Evolutionary conservation across 2,329 filamentous ascomycete genomes (phyloP).

Genomic region (Aureobasidium melanogenum): DNA sequence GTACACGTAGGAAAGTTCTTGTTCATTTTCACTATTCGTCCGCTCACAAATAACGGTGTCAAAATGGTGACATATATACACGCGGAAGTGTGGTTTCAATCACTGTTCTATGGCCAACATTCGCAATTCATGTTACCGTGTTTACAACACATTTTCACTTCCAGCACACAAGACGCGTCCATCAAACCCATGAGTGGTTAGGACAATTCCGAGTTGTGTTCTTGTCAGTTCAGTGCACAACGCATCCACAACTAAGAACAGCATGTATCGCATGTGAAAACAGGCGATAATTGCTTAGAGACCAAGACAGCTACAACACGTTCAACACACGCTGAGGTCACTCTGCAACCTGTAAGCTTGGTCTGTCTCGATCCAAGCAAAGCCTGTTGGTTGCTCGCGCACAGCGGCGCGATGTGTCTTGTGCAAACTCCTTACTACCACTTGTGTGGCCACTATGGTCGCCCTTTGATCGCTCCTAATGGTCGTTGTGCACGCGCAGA

Average conservation of each 20-base stretch:
- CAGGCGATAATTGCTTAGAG: no score
- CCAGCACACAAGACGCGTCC: neutral
- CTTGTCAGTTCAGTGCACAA: neutral
- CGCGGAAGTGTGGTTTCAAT: neutral
- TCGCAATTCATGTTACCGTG: neutral
- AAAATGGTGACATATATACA: neutral
- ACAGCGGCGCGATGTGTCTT: neutral
- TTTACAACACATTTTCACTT: neutral
- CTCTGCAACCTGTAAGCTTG: neutral
- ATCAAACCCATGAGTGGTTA: neutral
- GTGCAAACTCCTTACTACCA: constrained; percentile 1
- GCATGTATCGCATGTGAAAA: neutral
- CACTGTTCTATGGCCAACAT: neutral
- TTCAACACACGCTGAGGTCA: neutral
- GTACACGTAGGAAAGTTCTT: neutral
- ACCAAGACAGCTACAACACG: neutral
- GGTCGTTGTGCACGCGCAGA: constrained; percentile 4
- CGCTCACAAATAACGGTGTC: neutral
- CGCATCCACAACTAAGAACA: neutral
- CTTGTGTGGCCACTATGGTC: constrained; percentile 1
- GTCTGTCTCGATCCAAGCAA: neutral
- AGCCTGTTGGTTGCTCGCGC: neutral
- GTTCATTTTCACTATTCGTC: neutral
- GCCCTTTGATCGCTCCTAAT: neutral
- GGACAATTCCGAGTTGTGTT: neutral